Evolutionary conservation across 2,329 filamentous ascomycete species (phyloP), one percentile per base, ranked within the genome.

Genomic region (Daldinia sp.): DNA sequence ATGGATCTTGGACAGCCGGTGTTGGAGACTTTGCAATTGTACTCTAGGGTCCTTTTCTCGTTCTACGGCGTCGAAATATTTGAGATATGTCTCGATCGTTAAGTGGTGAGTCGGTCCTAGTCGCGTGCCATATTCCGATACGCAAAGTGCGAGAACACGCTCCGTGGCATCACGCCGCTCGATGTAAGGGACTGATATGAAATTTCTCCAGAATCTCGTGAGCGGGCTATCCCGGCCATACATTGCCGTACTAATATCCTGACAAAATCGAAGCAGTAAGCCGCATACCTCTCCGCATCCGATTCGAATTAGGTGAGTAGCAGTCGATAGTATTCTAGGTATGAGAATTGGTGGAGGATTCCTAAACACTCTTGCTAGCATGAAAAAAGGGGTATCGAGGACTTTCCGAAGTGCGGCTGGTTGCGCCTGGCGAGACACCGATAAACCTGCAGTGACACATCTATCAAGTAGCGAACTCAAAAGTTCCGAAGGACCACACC

Each of bases 341-440:
- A 74, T 65, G 32, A 71, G 53, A 9, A 71, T 68, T 7, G 72
- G 72, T 10, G 72, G 72, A 8, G 72, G 71, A 45, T 72, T 72
- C 19, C 66, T 71, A 51, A 74, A 73, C 19, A 73, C 67, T 49
- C 71, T 66, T 15, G 70, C 67, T 27, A 74, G 58, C 58, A 72
- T 61, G 29, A 69, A 65, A 60, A 74, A 72, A 4, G 72, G 68
- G 17, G 66, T 51, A 45, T 74, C 72, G 4, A 74, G 71, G 6
- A 67, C 68, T 4, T 64, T 66, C 17, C 66, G 66, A 59, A 73
- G 59, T 27, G 63, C 64, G 21, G 60, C 61, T 3, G 70, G 66
- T 32, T 72, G 70, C 39, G 71, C 69, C 21, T 72, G 71, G 15
- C 72, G 70, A 35, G 63, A 67, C n/a, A 71, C 66, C 7, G 71